Evolutionary conservation across 1,139 yeast genomes (phyloP).

Genomic region (Hemisphaericaspora xylofermentans): DNA sequence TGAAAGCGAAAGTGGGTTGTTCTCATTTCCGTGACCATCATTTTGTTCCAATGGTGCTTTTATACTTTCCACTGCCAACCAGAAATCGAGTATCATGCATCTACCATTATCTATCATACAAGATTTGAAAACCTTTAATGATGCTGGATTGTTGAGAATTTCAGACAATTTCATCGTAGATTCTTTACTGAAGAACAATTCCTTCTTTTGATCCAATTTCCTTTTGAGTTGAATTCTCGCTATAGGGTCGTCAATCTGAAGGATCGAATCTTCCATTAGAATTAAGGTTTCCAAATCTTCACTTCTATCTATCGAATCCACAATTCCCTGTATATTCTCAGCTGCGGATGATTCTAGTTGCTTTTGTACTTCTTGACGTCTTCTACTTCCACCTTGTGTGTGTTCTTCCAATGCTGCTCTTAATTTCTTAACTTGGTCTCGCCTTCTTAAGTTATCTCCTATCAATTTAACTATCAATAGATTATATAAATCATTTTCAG

Average conservation of each 20-base stretch:
- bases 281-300: neutral
- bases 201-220: conserved; percentile 8
- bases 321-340: neutral
- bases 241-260: neutral
- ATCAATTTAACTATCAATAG: conserved; percentile 58
- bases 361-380: neutral
- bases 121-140: conserved; percentile 48
- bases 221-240: conserved; percentile 8
- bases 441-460: conserved; percentile 67
- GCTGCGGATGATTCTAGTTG: neutral
- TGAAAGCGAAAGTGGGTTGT: conserved; percentile 25
- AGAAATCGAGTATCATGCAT: conserved; percentile 52
- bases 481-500: conserved; percentile 81
- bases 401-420: conserved; percentile 72
- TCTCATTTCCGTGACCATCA: conserved; percentile 23
- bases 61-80: conserved; percentile 65
- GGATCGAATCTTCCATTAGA: neutral
- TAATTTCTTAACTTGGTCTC: conserved; percentile 72
- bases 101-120: conserved; percentile 53
- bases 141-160: conserved; percentile 9
- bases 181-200: neutral
- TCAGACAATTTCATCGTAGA: conserved; percentile 7
- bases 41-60: conserved; percentile 72
- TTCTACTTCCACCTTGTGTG: conserved; percentile 25
- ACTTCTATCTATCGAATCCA: conserved; percentile 1